These are phyloP conservation scores for Wickerhamiella lipophila DNA, from an alignment of 805 yeast genomes.

Conservation along the genomic window DNA sequence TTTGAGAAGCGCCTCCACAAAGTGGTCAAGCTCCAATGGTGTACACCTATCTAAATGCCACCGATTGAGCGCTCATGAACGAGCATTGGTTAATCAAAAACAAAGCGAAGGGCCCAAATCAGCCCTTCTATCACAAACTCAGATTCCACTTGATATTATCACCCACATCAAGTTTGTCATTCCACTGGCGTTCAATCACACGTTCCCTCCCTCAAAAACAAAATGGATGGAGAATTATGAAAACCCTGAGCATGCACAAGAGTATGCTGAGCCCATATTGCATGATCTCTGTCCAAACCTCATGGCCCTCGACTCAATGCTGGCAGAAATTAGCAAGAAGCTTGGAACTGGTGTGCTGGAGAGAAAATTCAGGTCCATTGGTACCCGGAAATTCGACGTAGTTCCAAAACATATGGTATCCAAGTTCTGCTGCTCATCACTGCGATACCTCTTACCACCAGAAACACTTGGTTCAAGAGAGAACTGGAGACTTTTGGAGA, in stretches of 20 bases:
- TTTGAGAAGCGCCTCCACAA: neutral
- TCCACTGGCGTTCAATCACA: neutral
- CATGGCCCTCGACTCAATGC: neutral
- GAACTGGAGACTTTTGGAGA: constrained; percentile 1
- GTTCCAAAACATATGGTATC: neutral
- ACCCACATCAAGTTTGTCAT: neutral
- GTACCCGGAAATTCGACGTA: neutral
- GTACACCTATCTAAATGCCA: neutral
- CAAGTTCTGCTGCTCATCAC: constrained; percentile 1
- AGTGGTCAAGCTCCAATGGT: neutral
- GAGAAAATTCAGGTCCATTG: neutral
- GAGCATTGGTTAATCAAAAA: neutral
- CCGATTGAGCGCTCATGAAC: neutral
- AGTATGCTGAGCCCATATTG: neutral
- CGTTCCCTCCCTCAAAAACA: neutral
- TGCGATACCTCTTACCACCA: neutral
- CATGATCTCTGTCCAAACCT: neutral
- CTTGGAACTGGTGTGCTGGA: neutral
- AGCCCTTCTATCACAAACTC: neutral
- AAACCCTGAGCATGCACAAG: neutral
- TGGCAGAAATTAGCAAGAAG: neutral
- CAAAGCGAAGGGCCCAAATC: neutral
- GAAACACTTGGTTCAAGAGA: neutral
- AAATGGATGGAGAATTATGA: neutral
- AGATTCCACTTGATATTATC: neutral